Evolutionary conservation across 805 yeast genomes (phyloP).

Genomic region (Maudiozyma bulderi): DNA sequence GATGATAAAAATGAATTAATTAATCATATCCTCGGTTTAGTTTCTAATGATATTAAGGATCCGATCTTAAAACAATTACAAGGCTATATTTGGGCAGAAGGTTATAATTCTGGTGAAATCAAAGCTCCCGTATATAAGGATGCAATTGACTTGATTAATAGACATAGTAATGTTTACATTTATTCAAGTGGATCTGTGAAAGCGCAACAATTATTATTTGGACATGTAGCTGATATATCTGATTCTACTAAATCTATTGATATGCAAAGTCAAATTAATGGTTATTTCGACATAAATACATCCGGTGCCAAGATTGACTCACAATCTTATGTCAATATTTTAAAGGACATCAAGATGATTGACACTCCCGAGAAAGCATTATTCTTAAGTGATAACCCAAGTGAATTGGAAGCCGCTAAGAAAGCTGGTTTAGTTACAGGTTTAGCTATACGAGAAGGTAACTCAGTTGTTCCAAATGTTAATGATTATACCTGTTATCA

Average conservation of each 20-base stretch:
- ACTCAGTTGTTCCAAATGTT: constrained; percentile 35
- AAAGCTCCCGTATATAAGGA: constrained; percentile 70
- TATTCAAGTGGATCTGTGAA: constrained; percentile 85
- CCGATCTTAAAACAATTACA: constrained; percentile 68
- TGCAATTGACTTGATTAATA: constrained; percentile 48
- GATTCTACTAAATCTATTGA: constrained; percentile 31
- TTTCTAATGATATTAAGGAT: constrained; percentile 63
- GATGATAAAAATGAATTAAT: constrained; percentile 28
- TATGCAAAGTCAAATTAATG: constrained; percentile 44
- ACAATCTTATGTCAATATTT: constrained; percentile 50
- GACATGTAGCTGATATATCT: constrained; percentile 40
- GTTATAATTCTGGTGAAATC: constrained; percentile 69
- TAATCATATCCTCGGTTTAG: constrained; percentile 47
- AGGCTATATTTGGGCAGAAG: constrained; percentile 73
- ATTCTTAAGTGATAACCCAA: constrained; percentile 73
- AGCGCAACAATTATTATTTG: constrained; percentile 76
- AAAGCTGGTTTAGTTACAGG: constrained; percentile 50
- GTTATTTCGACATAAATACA: constrained; percentile 78
- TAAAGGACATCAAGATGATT: constrained; percentile 30
- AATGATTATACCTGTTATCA: constrained; percentile 2
- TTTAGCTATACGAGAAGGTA: constrained; percentile 69
- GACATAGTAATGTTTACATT: constrained; percentile 48
- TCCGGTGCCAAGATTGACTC: constrained; percentile 61
- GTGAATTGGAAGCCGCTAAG: constrained; percentile 69
- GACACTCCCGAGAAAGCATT: constrained; percentile 31